Conservation (phyloP, 1,284 basidiomycete species). For the Anthracocystis panici-leucophaei region DNA sequence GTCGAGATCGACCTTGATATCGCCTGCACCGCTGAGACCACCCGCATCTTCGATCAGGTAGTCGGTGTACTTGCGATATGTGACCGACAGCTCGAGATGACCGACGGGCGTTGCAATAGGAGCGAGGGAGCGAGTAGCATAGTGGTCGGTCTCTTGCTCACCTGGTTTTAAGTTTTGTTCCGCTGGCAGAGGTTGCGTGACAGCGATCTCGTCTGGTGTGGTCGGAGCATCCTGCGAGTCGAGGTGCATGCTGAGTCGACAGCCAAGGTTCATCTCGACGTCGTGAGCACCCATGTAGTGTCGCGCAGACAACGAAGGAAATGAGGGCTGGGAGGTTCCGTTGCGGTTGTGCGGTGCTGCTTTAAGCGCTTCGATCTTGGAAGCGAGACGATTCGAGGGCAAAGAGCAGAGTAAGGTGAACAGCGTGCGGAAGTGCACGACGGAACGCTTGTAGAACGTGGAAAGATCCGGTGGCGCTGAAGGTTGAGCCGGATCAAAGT, state of each 20-base stretch:
- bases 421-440: slow-evolving; percentile 67
- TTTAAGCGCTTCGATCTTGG: slow-evolving; percentile 41
- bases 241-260: slow-evolving; percentile 48
- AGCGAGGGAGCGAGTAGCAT: slow-evolving; percentile 15
- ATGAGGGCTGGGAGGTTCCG: background rate
- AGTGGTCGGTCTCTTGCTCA: slow-evolving; percentile 1
- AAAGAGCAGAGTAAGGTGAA: slow-evolving; percentile 61
- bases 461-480: slow-evolving; percentile 57
- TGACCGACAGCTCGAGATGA: slow-evolving; percentile 44
- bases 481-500: slow-evolving; percentile 27
- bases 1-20: slow-evolving; percentile 51
- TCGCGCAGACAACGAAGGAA: slow-evolving; percentile 27
- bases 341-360: slow-evolving; percentile 5
- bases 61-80: slow-evolving; percentile 44
- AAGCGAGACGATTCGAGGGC: slow-evolving; percentile 58
- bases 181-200: slow-evolving; percentile 10
- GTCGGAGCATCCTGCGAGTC: background rate
- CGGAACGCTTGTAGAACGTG: slow-evolving; percentile 69
- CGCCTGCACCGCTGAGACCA: slow-evolving; percentile 19
- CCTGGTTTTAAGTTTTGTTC: background rate
- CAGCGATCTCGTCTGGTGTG: slow-evolving; percentile 14
- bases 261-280: slow-evolving; percentile 49
- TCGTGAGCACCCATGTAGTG: slow-evolving; percentile 30
- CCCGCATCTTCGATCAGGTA: slow-evolving; percentile 48
- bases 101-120: slow-evolving; percentile 43